These are phyloP conservation scores for Rhynchospora pubera DNA, from an alignment of 176 grass and related monocot species.

Conservation along the genomic window DNA sequence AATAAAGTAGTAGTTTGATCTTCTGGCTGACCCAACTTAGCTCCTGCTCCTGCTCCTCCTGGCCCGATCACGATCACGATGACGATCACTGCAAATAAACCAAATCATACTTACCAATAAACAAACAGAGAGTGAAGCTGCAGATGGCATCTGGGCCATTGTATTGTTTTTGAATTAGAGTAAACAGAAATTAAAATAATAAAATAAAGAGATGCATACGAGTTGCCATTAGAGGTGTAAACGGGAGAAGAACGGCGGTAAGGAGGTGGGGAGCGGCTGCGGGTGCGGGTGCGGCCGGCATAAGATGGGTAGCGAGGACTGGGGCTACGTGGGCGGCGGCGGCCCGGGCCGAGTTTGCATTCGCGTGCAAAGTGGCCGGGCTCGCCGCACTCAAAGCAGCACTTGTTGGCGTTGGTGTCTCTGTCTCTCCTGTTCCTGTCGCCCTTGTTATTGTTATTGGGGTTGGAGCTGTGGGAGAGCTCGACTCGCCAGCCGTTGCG, in stretches of 20 bases:
- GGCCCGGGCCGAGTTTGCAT: not conserved
- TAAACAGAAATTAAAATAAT: not conserved
- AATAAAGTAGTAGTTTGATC: not conserved
- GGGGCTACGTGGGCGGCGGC: not conserved
- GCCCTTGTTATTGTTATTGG: too few species aligned
- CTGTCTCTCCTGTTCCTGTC: conserved; percentile 17
- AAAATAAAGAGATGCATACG: not conserved
- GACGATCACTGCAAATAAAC: not conserved
- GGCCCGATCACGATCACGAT: too few species aligned
- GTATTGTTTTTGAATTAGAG: not conserved
- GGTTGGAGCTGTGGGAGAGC: conserved; percentile 12
- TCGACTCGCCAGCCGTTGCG: conserved; percentile 16
- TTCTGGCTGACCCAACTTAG: not conserved
- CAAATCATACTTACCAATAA: not conserved
- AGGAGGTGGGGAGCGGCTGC: not conserved
- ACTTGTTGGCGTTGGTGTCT: too few species aligned
- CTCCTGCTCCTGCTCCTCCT: conserved; percentile 17
- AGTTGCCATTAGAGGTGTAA: not conserved
- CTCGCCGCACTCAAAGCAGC: conserved; percentile 18
- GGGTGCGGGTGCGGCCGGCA: not conserved
- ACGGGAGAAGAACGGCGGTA: conserved; percentile 9
- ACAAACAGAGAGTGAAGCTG: not conserved
- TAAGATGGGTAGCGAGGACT: conserved; percentile 11
- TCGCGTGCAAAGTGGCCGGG: conserved; percentile 17
- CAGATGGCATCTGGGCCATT: too few species aligned